Percentiles rank a stretch among this genome's conserved stretches.
phyloP scores from a whole-genome alignment of 257 asterid species.

The Verbascum thapsus region DNA sequence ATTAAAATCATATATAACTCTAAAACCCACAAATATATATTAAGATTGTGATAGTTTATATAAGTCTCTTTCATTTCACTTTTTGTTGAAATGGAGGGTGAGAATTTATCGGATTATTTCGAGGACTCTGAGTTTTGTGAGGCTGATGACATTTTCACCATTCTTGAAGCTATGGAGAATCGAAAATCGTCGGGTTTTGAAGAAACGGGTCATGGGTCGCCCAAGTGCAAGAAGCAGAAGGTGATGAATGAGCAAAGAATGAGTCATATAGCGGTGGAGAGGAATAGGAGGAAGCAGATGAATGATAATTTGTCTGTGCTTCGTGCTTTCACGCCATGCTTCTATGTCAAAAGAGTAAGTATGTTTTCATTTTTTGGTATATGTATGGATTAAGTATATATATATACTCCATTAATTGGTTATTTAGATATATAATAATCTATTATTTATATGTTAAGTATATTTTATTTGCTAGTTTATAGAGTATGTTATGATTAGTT shows the following conservation, averaged over 20 bases:
- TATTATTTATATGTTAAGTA: no score
- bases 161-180: constrained; percentile 65
- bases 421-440: no score
- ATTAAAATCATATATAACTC: no score
- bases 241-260: constrained; percentile 38
- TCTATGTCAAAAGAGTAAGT: constrained; percentile 75
- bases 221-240: constrained; percentile 50
- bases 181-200: no score
- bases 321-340: constrained; percentile 81
- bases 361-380: background rate
- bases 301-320: constrained; percentile 67
- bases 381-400: background rate
- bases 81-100: constrained; percentile 46
- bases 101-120: constrained; percentile 43
- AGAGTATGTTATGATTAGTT: no score
- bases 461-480: no score
- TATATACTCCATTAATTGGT: background rate
- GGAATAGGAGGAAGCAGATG: constrained; percentile 89
- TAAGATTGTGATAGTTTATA: no score
- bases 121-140: constrained; percentile 36
- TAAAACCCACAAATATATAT: no score
- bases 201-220: no score
- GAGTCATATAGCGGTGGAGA: constrained; percentile 78
- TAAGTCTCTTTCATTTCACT: background rate
- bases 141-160: constrained; percentile 66